These are phyloP conservation scores for Solanum chiquidenum DNA, from an alignment of 257 asterid genomes.

Conservation along the genomic window DNA sequence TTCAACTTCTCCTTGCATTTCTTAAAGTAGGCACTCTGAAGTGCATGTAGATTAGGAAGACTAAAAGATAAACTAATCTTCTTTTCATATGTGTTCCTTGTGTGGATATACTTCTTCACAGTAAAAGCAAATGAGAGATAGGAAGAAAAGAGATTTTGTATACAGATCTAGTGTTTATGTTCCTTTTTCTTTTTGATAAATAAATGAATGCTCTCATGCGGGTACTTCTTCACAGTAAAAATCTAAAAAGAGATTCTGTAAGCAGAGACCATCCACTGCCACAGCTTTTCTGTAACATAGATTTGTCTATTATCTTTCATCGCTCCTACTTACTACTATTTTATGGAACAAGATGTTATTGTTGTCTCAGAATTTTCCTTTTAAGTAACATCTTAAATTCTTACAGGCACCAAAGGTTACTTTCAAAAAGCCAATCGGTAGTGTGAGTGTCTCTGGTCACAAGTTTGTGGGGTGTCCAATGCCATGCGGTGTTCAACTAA, in stretches of 20 bases:
- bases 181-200: background rate
- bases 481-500: constrained; percentile 95
- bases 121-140: too few relatives aligned
- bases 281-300: background rate
- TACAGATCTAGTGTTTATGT: too few relatives aligned
- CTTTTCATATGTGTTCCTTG: background rate
- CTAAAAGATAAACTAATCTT: background rate
- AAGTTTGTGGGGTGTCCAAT: constrained; percentile 97
- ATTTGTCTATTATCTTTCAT: background rate
- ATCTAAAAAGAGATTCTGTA: background rate
- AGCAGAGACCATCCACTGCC: background rate
- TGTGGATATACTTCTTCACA: background rate
- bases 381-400: background rate
- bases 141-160: too few relatives aligned
- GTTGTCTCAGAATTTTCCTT: background rate
- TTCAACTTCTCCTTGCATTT: background rate
- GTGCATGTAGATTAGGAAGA: background rate
- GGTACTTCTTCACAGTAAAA: background rate
- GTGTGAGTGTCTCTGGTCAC: constrained; percentile 95
- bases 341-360: background rate
- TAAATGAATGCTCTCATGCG: background rate
- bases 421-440: constrained; percentile 92
- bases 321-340: background rate
- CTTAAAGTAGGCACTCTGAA: background rate
- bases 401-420: constrained; percentile 86